phyloP scores from a whole-genome alignment of 495 filamentous ascomycete genomes.

The Hyaloscypha finlandica region DNA sequence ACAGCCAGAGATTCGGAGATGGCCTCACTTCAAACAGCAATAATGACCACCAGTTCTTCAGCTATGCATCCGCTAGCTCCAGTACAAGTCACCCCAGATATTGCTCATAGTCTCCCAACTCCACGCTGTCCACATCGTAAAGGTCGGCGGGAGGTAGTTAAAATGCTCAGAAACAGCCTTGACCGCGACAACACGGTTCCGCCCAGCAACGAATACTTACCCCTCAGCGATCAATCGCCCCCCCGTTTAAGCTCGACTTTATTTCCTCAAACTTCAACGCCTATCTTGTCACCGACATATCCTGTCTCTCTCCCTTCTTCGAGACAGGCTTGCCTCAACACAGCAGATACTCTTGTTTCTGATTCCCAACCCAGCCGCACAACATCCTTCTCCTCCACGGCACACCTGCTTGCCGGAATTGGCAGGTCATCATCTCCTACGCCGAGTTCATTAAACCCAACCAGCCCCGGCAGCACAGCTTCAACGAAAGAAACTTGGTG shows the following conservation, averaged over 20 bases:
- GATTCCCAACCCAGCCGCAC: not conserved
- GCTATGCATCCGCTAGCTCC: conserved; percentile 17
- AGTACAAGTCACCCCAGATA: not conserved
- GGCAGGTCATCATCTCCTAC: not conserved
- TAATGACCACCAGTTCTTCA: conserved; percentile 5
- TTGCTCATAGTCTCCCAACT: not conserved
- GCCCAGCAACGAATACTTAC: conserved; percentile 13
- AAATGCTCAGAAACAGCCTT: conserved; percentile 1
- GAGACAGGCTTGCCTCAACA: not conserved
- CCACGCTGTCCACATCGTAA: conserved; percentile 16
- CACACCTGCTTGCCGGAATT: conserved; percentile 8
- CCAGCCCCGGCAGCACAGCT: not conserved
- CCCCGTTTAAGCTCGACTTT: not conserved
- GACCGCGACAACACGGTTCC: conserved; percentile 1
- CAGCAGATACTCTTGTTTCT: not conserved
- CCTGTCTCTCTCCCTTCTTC: not conserved
- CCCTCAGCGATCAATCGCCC: not conserved
- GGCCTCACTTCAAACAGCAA: conserved; percentile 16
- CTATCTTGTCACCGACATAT: not conserved
- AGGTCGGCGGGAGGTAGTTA: not conserved
- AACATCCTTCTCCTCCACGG: conserved; percentile 14
- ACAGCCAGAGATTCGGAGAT: conserved; percentile 26
- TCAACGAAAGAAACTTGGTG: conserved; percentile 12
- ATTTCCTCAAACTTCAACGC: not conserved
- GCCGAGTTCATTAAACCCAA: not conserved